Conservation (phyloP, 805 yeast genomes). For the Candida boleticola region DNA sequence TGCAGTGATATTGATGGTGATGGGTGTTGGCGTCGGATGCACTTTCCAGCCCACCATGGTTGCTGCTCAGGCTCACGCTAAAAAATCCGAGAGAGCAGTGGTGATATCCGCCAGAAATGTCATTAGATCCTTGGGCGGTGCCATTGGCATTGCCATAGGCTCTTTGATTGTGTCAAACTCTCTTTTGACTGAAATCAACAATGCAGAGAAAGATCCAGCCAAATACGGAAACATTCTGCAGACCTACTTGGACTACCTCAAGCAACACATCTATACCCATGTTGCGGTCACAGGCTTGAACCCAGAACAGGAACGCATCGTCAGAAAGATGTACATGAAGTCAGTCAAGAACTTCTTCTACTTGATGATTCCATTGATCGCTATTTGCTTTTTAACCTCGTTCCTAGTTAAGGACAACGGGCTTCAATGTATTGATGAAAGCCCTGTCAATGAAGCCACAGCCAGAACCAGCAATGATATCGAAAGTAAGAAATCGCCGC, state of each 20-base stretch:
- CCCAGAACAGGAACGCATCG: slow-evolving; percentile 16
- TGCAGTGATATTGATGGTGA: slow-evolving; percentile 8
- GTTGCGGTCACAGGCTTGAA: slow-evolving; percentile 22
- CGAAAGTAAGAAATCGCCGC: background rate
- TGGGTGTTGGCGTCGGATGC: slow-evolving; percentile 43
- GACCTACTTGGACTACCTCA: slow-evolving; percentile 17
- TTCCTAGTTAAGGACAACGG: slow-evolving; percentile 41
- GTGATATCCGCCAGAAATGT: slow-evolving; percentile 34
- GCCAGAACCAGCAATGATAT: background rate
- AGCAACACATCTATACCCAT: slow-evolving; percentile 26
- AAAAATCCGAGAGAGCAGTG: slow-evolving; percentile 31
- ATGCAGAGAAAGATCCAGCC: slow-evolving; percentile 9
- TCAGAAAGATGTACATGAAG: slow-evolving; percentile 23
- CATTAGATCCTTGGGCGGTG: slow-evolving; percentile 33
- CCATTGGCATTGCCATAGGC: slow-evolving; percentile 29
- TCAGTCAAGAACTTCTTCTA: slow-evolving; percentile 31
- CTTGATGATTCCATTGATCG: slow-evolving; percentile 34
- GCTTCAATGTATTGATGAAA: slow-evolving; percentile 32
- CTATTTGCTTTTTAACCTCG: slow-evolving; percentile 26
- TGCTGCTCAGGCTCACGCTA: slow-evolving; percentile 44
- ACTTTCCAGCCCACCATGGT: slow-evolving; percentile 57
- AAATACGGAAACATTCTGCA: slow-evolving; percentile 9
- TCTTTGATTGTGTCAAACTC: slow-evolving; percentile 28
- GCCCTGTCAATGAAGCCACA: slow-evolving; percentile 6
- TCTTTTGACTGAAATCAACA: slow-evolving; percentile 17